Percentiles rank a stretch among this genome's conserved stretches.
These are phyloP conservation scores for Sextonia rubra DNA, from an alignment of 164 flowering plant genomes.

Conservation along the genomic window DNA sequence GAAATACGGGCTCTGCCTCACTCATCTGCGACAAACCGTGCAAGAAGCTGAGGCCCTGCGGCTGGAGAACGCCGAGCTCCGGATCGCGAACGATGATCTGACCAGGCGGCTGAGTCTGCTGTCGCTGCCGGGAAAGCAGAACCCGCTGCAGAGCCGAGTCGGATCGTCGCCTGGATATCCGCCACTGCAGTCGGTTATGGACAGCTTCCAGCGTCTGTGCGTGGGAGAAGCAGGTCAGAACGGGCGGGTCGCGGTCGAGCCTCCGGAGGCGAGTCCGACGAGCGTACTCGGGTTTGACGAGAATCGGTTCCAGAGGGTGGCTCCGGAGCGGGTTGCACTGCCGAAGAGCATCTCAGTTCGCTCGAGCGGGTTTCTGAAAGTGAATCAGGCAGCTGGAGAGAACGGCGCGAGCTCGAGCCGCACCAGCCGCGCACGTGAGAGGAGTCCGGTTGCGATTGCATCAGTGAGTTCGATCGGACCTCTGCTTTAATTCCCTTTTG, in stretches of 20 bases:
- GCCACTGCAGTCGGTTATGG: slow-evolving; percentile 18
- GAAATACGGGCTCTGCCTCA: slow-evolving; percentile 42
- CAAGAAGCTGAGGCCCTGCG: slow-evolving; percentile 50
- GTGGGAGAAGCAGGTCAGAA: slow-evolving; percentile 12
- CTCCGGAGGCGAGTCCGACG: slow-evolving; percentile 41
- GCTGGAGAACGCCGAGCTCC: slow-evolving; percentile 55
- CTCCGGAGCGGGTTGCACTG: slow-evolving; percentile 38
- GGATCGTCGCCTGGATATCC: slow-evolving; percentile 12
- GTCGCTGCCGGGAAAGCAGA: slow-evolving; percentile 12
- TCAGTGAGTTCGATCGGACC: slow-evolving; percentile 22
- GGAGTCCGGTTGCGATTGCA: slow-evolving; percentile 20
- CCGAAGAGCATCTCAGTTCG: slow-evolving; percentile 92
- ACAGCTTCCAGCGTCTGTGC: slow-evolving; percentile 24
- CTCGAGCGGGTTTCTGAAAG: slow-evolving; percentile 65
- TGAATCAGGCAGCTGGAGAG: slow-evolving; percentile 22
- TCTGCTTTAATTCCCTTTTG: not conserved
- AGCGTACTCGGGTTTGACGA: slow-evolving; percentile 37
- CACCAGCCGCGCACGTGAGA: slow-evolving; percentile 18
- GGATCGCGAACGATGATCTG: slow-evolving; percentile 47
- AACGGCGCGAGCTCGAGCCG: slow-evolving; percentile 15
- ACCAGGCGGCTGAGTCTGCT: slow-evolving; percentile 38
- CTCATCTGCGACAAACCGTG: slow-evolving; percentile 45
- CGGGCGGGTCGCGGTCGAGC: slow-evolving; percentile 18
- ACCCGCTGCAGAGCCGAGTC: slow-evolving; percentile 22
- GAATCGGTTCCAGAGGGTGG: slow-evolving; percentile 20